A percentile compares a stretch with the other conserved stretches of the same genome.
phyloP scores from a whole-genome alignment of 2,329 filamentous ascomycete species.

The Fusarium clavum region DNA sequence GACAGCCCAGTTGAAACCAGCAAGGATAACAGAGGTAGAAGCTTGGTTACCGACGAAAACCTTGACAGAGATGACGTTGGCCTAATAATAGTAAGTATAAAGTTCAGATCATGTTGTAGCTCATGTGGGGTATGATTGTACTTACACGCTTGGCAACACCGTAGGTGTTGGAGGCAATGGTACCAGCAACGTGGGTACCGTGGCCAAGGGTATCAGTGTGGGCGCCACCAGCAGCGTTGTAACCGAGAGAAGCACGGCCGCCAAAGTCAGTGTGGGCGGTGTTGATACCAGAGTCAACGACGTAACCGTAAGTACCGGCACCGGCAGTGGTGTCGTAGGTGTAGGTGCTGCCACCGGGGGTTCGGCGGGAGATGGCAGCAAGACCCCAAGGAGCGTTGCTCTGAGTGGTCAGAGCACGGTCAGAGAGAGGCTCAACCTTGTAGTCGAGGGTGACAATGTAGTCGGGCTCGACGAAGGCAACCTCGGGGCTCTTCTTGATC shows the following conservation, averaged over 20 bases:
- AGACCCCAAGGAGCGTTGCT: constrained; percentile 42
- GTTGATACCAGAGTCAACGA: constrained; percentile 72
- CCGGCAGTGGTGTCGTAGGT: constrained; percentile 63
- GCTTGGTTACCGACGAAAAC: constrained; percentile 28
- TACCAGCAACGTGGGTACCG: constrained; percentile 58
- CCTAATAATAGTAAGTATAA: constrained; percentile 20
- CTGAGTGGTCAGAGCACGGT: constrained; percentile 44
- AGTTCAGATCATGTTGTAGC: background rate
- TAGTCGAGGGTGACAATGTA: constrained; percentile 36
- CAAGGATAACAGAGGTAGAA: constrained; percentile 51
- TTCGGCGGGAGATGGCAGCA: constrained; percentile 45
- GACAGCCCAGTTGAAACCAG: constrained; percentile 57
- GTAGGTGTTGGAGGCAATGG: constrained; percentile 53
- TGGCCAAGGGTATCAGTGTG: constrained; percentile 54
- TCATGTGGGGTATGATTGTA: background rate
- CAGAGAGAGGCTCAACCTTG: constrained; percentile 28
- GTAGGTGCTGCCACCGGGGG: constrained; percentile 51
- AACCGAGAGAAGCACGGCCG: constrained; percentile 56
- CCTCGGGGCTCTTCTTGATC: constrained; percentile 55
- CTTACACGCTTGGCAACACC: constrained; percentile 57
- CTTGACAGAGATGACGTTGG: constrained; percentile 51
- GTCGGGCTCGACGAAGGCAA: constrained; percentile 44
- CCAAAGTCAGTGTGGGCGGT: constrained; percentile 64
- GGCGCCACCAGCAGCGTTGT: constrained; percentile 52
- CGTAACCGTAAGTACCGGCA: constrained; percentile 65